Base-by-base conservation (phyloP, 345 rosid species). In the Aurinia saxatilis region DNA sequence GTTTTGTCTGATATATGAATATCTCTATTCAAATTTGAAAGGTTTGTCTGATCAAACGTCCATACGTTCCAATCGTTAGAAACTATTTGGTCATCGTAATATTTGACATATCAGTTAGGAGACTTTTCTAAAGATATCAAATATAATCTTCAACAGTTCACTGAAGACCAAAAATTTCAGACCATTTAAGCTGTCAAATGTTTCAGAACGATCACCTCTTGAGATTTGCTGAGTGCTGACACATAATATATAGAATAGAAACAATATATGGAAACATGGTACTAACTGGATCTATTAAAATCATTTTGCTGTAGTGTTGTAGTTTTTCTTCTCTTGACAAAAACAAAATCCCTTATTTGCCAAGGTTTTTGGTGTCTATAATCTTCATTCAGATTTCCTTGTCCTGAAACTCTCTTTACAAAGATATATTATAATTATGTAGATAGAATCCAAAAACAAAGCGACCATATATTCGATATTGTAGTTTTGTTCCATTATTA, bases 151-250 rank as follows among this genome's bases (percentile, higher is more conserved):
- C 54, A 55, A 62, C 68, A 70, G 50, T 49, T 31, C 38, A 31
- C 57, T 29, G 31, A 11, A 47, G n/a, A 45, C 48, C 52, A 39
- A 38, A 70, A 62, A 5, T 55, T 47, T 54, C 67, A 60, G 62
- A 70, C 74, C 50, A 62, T 27, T 37, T 54, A 38, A 62, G 68
- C 74, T 70, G 74, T 70, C 63, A 61, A 46, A 44, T 46, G 37
- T 38, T 52, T 34, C 18, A 41, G 33, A 51, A 58, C 13, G 15
- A 52, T 50, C 18, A n/a, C 23, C 8, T 50, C 17, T 23, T 49
- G 37, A 39, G 51, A 60, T 58, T n/a, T 67, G 66, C 52, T 58
- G 52, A 52, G 16, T 58, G 33, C 11, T 21, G 60, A 50, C 45
- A 50, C 52, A 67, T 31, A 18, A 50, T 15, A 15, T 12, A 8